A percentile compares a stretch with the other conserved stretches of the same genome.
Conservation (phyloP, 495 filamentous ascomycete species). For the Hypoxylon fuscum region DNA sequence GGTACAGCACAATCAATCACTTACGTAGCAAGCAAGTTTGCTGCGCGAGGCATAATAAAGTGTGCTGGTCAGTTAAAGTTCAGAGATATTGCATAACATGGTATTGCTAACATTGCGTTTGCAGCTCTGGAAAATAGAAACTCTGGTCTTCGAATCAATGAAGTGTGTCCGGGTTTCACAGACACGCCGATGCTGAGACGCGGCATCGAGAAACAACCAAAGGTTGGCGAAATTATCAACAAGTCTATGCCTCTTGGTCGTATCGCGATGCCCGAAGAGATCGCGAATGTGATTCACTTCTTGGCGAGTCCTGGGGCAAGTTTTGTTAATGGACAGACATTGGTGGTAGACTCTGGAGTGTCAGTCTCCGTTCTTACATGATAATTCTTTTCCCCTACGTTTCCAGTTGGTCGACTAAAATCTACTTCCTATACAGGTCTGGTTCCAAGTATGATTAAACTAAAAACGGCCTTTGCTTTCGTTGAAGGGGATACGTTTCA, state of each 20-base stretch:
- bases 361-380: no score
- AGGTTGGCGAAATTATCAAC: conserved; percentile 32
- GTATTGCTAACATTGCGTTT: neutral
- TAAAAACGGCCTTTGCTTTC: no score
- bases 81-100: neutral
- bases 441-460: no score
- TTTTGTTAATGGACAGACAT: no score
- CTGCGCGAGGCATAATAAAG: conserved; percentile 57
- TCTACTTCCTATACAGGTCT: no score
- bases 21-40: conserved; percentile 61
- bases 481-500: no score
- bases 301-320: conserved; percentile 37
- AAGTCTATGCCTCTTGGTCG: conserved; percentile 44
- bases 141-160: conserved; percentile 52
- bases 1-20: conserved; percentile 46
- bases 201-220: conserved; percentile 40
- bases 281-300: conserved; percentile 53
- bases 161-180: conserved; percentile 52
- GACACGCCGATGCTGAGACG: conserved; percentile 49
- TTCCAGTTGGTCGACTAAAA: no score
- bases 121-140: conserved; percentile 45
- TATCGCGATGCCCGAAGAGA: conserved; percentile 50
- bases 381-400: no score
- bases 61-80: conserved; percentile 45
- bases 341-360: no score